Evolutionary conservation across 116 monocot genomes (phyloP).

Genomic region (Cymodocea nodosa): DNA sequence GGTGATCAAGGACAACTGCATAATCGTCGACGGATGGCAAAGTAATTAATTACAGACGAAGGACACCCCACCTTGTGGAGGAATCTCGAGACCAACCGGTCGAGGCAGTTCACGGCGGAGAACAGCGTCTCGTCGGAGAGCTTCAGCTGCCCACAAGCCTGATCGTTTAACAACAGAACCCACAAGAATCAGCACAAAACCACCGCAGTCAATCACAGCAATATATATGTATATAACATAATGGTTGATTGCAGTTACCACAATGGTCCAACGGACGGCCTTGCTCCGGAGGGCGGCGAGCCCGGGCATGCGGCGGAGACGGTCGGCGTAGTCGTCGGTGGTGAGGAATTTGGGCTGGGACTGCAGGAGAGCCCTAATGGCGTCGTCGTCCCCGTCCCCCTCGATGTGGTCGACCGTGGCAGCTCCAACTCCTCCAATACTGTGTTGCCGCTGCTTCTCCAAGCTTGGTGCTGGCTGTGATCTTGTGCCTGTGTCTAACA

Average conservation of each 20-base stretch:
- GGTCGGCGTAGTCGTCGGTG: conserved; percentile 1
- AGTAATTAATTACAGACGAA: not conserved
- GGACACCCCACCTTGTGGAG: conserved; percentile 19
- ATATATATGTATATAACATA: too few relatives aligned
- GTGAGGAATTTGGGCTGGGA: not conserved
- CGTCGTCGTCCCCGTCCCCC: too few relatives aligned
- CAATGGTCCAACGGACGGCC: conserved; percentile 14
- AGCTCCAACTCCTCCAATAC: not conserved
- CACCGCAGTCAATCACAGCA: not conserved
- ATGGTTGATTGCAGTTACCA: not conserved
- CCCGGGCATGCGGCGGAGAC: not conserved
- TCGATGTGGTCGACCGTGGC: not conserved
- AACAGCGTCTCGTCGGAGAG: conserved; percentile 33
- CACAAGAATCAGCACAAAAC: not conserved
- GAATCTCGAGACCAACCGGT: conserved; percentile 56
- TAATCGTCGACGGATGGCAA: not conserved
- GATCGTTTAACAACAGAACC: not conserved
- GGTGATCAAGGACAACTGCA: too few relatives aligned
- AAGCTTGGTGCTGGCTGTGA: not conserved
- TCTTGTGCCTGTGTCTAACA: too few relatives aligned
- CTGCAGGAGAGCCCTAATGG: not conserved
- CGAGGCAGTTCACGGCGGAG: conserved; percentile 59
- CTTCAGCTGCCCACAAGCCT: conserved; percentile 29
- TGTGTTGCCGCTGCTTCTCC: not conserved
- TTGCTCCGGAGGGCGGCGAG: not conserved